Percentiles rank a stretch among this genome's conserved stretches.
Conservation (phyloP, 345 rosid species). For the Streptanthus diversifolius region DNA sequence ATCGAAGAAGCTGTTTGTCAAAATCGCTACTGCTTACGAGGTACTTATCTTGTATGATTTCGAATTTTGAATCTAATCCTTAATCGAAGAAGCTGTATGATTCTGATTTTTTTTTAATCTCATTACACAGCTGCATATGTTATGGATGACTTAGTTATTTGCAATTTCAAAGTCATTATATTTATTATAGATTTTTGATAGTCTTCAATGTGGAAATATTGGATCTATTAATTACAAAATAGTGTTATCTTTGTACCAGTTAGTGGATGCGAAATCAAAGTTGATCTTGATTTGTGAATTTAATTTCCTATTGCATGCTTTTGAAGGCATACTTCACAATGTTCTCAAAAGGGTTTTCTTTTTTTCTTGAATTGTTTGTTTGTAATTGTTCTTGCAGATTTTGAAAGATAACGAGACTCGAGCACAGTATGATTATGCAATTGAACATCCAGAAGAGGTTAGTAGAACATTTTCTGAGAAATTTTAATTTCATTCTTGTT, state of each 20-base stretch:
- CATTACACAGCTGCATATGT: too few species aligned
- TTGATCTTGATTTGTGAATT: not conserved
- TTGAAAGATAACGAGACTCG: constrained; percentile 94
- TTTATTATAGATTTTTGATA: not conserved
- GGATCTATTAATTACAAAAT: not conserved
- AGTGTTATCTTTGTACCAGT: not conserved
- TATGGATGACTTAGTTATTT: too few species aligned
- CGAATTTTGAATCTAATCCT: not conserved
- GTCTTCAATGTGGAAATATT: not conserved
- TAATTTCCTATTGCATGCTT: not conserved
- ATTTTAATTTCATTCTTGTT: constrained; percentile 1
- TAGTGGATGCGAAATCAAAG: not conserved
- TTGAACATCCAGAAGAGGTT: constrained; percentile 97
- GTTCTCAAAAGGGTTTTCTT: not conserved
- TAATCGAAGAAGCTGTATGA: not conserved
- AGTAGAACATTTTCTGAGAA: not conserved
- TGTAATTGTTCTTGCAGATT: constrained; percentile 47
- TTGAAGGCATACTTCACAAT: not conserved
- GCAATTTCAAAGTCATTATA: not conserved
- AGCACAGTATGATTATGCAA: constrained; percentile 90
- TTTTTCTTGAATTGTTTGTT: not conserved
- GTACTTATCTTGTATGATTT: constrained; percentile 35
- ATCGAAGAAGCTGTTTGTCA: constrained; percentile 78
- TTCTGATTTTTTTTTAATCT: not conserved
- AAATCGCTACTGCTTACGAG: constrained; percentile 98